phyloP scores from a whole-genome alignment of 768 basidiomycete species.

The Boletus coccyginus region DNA sequence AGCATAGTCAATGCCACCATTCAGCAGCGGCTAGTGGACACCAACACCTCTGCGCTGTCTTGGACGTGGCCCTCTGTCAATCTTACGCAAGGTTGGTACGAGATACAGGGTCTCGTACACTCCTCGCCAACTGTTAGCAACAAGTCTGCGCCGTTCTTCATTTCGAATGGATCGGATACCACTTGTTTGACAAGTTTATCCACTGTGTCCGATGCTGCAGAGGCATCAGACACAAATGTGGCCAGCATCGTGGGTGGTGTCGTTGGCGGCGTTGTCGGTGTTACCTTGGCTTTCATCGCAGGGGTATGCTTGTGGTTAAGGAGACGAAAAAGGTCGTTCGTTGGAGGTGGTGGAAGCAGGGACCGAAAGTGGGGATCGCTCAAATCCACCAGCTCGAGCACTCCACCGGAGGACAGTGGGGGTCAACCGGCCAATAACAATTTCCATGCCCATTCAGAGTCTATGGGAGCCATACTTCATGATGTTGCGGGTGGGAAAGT shows the following conservation, averaged over 20 bases:
- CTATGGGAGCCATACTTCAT: slow-evolving; percentile 16
- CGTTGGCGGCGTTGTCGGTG: slow-evolving; percentile 42
- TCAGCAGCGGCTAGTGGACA: slow-evolving; percentile 24
- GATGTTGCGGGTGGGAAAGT: slow-evolving; percentile 9
- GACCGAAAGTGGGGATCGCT: slow-evolving; percentile 28
- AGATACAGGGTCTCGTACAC: slow-evolving; percentile 23
- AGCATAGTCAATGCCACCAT: slow-evolving; percentile 5
- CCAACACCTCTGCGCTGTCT: slow-evolving; percentile 18
- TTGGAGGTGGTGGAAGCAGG: slow-evolving; percentile 28
- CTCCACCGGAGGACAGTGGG: slow-evolving; percentile 3
- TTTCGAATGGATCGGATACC: slow-evolving; percentile 36
- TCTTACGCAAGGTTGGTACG: slow-evolving; percentile 50
- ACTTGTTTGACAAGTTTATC: slow-evolving; percentile 32
- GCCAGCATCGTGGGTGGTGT: slow-evolving; percentile 53
- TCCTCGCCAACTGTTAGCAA: not conserved
- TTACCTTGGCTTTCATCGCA: slow-evolving; percentile 32
- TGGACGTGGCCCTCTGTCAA: slow-evolving; percentile 48
- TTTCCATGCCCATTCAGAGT: slow-evolving; percentile 25
- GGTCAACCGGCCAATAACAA: not conserved
- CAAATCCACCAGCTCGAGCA: slow-evolving; percentile 19
- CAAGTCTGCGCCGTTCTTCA: slow-evolving; percentile 33
- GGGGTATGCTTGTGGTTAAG: slow-evolving; percentile 32
- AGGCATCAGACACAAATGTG: slow-evolving; percentile 30
- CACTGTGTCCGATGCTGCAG: slow-evolving; percentile 12
- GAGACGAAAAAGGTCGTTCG: slow-evolving; percentile 14